Percentiles rank a stretch among this genome's conserved stretches.
Conservation (phyloP, 257 asterid genomes). For the Solanum commersonii region DNA sequence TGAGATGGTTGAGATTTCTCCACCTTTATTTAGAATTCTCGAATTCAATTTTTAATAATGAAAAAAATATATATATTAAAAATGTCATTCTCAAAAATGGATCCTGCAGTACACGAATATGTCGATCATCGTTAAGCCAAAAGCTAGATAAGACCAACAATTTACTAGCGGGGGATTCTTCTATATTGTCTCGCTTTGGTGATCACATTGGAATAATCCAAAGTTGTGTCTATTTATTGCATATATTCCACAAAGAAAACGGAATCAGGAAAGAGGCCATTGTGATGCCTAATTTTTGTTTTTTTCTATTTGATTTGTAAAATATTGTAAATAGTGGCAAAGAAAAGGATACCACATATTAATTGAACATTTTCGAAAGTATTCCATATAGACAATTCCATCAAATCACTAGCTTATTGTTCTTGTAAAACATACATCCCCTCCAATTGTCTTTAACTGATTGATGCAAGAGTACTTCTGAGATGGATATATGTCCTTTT, state of each 20-base stretch:
- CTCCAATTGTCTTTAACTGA: background rate
- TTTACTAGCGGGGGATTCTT: background rate
- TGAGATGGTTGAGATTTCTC: background rate
- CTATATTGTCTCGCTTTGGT: background rate
- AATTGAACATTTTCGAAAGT: background rate
- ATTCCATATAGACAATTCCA: background rate
- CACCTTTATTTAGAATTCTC: background rate
- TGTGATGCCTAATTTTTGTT: slow-evolving; percentile 3
- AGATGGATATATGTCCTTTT: background rate
- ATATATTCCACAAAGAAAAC: background rate
- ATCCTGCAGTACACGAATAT: rapidly evolving
- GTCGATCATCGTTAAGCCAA: background rate
- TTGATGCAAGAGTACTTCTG: background rate
- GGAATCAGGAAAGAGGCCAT: slow-evolving; percentile 1
- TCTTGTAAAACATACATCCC: background rate
- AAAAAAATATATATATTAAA: background rate
- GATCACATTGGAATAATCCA: background rate
- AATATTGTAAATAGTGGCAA: background rate
- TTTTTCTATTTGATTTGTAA: background rate
- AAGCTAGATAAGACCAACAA: background rate
- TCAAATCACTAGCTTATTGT: background rate
- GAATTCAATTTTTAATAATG: background rate
- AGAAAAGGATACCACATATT: background rate
- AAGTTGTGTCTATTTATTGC: background rate
- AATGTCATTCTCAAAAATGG: background rate